Conservation (phyloP, 768 basidiomycete species). For the Amanita rimosa region DNA sequence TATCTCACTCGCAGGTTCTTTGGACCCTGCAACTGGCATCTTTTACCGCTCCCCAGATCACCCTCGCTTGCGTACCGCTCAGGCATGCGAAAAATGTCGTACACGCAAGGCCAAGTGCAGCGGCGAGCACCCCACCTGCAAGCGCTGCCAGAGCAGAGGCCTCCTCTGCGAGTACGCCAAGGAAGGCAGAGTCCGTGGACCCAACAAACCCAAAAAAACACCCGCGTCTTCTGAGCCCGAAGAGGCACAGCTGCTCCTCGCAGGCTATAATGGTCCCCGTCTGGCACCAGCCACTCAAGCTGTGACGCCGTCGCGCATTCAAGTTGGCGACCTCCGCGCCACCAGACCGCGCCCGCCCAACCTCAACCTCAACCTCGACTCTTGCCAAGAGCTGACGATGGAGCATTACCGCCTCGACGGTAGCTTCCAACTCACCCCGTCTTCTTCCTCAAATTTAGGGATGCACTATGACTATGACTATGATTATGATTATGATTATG, state of each 20-base stretch:
- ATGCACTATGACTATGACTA: too few relatives aligned
- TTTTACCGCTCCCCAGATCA: slow-evolving; percentile 57
- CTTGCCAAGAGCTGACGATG: slow-evolving; percentile 10
- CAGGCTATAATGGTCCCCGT: slow-evolving; percentile 8
- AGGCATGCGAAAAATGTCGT: slow-evolving; percentile 70
- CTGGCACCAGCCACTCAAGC: too few relatives aligned
- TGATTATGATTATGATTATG: too few relatives aligned
- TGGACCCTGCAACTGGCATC: slow-evolving; percentile 55
- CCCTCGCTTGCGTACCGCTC: slow-evolving; percentile 55
- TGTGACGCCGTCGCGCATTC: too few relatives aligned
- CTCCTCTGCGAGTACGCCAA: slow-evolving; percentile 57
- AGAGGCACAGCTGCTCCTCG: too few relatives aligned
- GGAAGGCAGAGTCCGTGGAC: slow-evolving; percentile 52
- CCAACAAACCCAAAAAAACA: slow-evolving; percentile 40
- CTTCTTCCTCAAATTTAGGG: too few relatives aligned
- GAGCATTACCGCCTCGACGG: slow-evolving; percentile 6
- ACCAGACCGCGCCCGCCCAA: slow-evolving; percentile 18
- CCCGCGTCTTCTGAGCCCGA: background rate
- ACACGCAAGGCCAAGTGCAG: slow-evolving; percentile 70
- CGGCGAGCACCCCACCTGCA: slow-evolving; percentile 59
- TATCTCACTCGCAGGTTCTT: slow-evolving; percentile 40
- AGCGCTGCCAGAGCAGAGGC: slow-evolving; percentile 48
- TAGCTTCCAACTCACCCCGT: too few relatives aligned
- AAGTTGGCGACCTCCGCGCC: too few relatives aligned
- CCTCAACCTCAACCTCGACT: slow-evolving; percentile 19